Percentiles rank a stretch among this genome's conserved stretches.
Evolutionary conservation across 2,329 filamentous ascomycete genomes (phyloP).

Genomic region (Sclerotinia trifoliorum): DNA sequence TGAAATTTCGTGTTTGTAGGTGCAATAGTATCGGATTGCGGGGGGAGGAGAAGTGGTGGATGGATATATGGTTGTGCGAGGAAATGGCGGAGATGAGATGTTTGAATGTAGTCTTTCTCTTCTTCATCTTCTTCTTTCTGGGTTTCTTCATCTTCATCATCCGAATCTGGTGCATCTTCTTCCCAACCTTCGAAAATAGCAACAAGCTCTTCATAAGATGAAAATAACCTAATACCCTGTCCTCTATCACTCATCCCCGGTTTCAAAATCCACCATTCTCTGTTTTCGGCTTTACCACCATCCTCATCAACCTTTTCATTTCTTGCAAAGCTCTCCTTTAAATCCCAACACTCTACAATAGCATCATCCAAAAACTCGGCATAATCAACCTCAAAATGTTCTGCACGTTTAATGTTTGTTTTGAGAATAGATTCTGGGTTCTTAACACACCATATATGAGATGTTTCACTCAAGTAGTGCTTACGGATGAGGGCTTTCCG

Average conservation of each 20-base stretch:
- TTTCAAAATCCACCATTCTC: constrained; percentile 97
- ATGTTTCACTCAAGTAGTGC: constrained; percentile 83
- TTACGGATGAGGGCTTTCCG: constrained; percentile 96
- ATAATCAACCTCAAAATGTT: constrained; percentile 93
- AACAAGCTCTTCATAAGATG: constrained; percentile 78
- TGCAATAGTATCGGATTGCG: constrained; percentile 27
- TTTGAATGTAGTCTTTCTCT: constrained; percentile 60
- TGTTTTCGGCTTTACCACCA: constrained; percentile 40
- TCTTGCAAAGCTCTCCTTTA: constrained; percentile 71
- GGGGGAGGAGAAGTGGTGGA: constrained; percentile 69
- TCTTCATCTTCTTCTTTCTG: constrained; percentile 51
- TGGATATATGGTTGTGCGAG: constrained; percentile 94
- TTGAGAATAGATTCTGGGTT: constrained; percentile 69
- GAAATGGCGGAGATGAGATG: constrained; percentile 92
- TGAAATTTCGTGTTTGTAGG: constrained; percentile 79
- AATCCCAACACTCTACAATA: constrained; percentile 82
- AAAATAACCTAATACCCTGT: constrained; percentile 89
- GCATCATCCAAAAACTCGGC: constrained; percentile 96
- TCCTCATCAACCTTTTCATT: constrained; percentile 58
- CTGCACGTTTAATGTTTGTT: constrained; percentile 70
- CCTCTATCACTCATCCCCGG: constrained; percentile 96
- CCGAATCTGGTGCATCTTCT: constrained; percentile 61
- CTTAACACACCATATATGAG: constrained; percentile 83
- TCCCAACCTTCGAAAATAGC: constrained; percentile 93
- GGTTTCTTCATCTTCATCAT: constrained; percentile 53